Conservation (phyloP, 352 stramenopile genomes). For the Pythium volutum region DNA sequence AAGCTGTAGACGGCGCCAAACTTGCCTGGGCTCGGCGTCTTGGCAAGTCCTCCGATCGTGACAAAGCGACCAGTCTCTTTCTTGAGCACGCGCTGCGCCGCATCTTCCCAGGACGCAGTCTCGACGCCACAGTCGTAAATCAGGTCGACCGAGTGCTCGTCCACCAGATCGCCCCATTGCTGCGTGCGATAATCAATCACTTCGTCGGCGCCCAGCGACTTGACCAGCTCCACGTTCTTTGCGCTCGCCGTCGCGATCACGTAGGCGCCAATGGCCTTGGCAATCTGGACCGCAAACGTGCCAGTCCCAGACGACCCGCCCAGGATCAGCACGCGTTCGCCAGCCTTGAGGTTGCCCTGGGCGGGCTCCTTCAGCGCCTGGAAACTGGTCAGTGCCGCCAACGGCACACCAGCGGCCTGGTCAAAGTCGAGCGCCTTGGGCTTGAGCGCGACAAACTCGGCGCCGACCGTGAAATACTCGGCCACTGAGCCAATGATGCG, state of each 20-base stretch:
- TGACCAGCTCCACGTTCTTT: constrained; percentile 34
- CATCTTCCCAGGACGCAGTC: constrained; percentile 32
- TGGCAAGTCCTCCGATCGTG: constrained; percentile 28
- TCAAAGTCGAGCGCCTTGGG: constrained; percentile 40
- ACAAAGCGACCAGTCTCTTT: constrained; percentile 42
- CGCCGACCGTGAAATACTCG: constrained; percentile 41
- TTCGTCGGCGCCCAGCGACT: constrained; percentile 35
- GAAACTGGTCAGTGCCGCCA: constrained; percentile 36
- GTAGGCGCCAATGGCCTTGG: constrained; percentile 24
- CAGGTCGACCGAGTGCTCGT: constrained; percentile 21
- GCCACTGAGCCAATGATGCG: constrained; percentile 25
- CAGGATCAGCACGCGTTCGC: constrained; percentile 41
- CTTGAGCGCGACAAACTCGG: constrained; percentile 40
- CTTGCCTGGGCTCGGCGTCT: constrained; percentile 42
- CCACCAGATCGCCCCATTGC: constrained; percentile 30
- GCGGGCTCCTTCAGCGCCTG: constrained; percentile 27
- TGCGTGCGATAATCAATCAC: constrained; percentile 44
- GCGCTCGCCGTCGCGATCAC: constrained; percentile 34
- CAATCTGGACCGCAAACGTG: constrained; percentile 42
- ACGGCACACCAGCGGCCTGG: constrained; percentile 33
- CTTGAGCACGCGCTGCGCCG: constrained; percentile 35
- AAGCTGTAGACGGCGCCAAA: constrained; percentile 41
- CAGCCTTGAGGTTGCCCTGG: constrained; percentile 36
- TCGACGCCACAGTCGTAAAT: constrained; percentile 29
- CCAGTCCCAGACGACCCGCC: constrained; percentile 38